Evolutionary conservation across 2,329 filamentous ascomycete genomes (phyloP).

Genomic region (Cadophora malorum): DNA sequence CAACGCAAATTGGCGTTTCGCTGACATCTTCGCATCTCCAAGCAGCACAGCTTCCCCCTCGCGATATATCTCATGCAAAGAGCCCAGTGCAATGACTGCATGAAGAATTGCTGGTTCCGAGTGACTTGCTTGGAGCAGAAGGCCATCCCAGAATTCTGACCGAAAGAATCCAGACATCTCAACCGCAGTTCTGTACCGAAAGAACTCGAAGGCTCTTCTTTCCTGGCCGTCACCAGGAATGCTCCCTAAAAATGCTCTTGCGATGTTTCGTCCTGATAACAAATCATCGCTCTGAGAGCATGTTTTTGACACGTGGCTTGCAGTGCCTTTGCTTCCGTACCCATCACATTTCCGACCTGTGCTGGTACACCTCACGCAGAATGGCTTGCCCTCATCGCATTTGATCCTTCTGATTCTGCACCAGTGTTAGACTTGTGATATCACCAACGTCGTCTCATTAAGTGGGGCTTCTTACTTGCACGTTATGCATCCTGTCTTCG

Average conservation of each 20-base stretch:
- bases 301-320: background rate
- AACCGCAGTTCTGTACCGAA: conserved; percentile 62
- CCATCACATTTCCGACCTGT: conserved; percentile 33
- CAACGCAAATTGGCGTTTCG: conserved; percentile 48
- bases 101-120: conserved; percentile 40
- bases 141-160: conserved; percentile 65
- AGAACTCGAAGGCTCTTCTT: conserved; percentile 61
- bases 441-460: too few species aligned
- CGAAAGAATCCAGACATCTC: conserved; percentile 70
- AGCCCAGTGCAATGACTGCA: conserved; percentile 34
- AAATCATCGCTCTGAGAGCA: background rate
- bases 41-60: conserved; percentile 14
- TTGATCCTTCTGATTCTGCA: conserved; percentile 29
- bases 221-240: conserved; percentile 13
- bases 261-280: background rate
- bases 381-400: conserved; percentile 31
- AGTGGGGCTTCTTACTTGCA: conserved; percentile 25
- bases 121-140: conserved; percentile 66
- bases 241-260: background rate
- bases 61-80: conserved; percentile 33
- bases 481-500: conserved; percentile 26
- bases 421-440: background rate
- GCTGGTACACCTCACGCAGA: conserved; percentile 24
- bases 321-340: conserved; percentile 18
- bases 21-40: background rate